Evolutionary conservation across 768 basidiomycete species (phyloP).

Genomic region (Mycena galericulata): DNA sequence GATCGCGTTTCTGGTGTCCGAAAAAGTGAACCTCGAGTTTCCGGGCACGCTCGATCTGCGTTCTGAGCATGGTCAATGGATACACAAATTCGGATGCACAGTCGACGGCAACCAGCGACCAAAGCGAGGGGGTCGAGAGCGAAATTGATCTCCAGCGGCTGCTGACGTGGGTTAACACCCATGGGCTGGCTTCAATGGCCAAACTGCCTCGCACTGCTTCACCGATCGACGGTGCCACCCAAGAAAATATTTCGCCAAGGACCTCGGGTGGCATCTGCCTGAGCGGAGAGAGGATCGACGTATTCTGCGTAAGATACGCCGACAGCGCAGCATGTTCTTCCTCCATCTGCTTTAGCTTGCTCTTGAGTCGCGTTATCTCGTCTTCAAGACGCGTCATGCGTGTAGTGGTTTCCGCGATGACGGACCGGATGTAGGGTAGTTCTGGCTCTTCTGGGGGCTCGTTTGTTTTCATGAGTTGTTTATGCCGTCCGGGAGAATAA

Average conservation of each 20-base stretch:
- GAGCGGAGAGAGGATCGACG: neutral
- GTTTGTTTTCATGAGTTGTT: neutral
- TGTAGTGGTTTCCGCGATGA: neutral
- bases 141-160: neutral
- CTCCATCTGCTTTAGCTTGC: neutral
- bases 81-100: neutral
- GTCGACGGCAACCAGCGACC: neutral
- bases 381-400: neutral
- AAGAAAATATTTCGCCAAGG: neutral
- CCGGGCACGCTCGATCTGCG: neutral
- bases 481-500: neutral
- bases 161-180: constrained; percentile 4
- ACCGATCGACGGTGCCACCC: neutral
- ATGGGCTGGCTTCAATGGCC: no score
- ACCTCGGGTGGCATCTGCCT: neutral
- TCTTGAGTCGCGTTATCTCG: neutral
- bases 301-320: neutral
- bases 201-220: neutral
- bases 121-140: neutral
- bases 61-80: neutral
- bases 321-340: neutral
- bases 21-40: neutral
- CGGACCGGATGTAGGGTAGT: neutral
- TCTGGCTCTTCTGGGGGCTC: neutral
- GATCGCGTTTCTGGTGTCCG: neutral